phyloP scores from a whole-genome alignment of 2,329 filamentous ascomycete genomes.

The Verticillium zaregamsianum region DNA sequence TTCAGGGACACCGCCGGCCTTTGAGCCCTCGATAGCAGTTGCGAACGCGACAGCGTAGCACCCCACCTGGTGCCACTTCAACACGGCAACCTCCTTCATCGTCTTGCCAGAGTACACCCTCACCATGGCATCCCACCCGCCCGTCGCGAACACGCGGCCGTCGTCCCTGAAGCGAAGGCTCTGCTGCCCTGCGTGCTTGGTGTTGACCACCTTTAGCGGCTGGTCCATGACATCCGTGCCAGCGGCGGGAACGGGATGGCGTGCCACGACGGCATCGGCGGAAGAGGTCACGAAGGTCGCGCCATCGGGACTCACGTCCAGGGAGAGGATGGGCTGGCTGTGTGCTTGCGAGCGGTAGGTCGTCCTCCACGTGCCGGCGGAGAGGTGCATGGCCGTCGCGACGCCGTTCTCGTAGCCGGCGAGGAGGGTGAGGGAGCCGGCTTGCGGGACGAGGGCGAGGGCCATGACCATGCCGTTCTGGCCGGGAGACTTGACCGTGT shows the following conservation, averaged over 20 bases:
- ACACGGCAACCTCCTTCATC: conserved; percentile 81
- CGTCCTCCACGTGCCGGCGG: conserved; percentile 37
- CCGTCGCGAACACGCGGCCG: conserved; percentile 79
- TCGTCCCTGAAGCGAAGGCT: conserved; percentile 73
- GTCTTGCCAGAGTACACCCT: conserved; percentile 78
- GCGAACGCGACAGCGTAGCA: conserved; percentile 80
- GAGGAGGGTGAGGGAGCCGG: conserved; percentile 54
- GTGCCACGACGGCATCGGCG: conserved; percentile 74
- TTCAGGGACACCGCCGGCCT: neutral
- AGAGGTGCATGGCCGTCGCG: conserved; percentile 59
- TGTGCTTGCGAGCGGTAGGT: conserved; percentile 67
- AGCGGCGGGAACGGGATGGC: conserved; percentile 59
- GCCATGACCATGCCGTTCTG: conserved; percentile 87
- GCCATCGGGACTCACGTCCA: conserved; percentile 48
- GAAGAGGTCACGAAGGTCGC: conserved; percentile 72
- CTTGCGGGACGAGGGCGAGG: conserved; percentile 54
- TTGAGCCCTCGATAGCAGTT: neutral
- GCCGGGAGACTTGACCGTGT: conserved; percentile 45
- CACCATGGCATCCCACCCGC: conserved; percentile 83
- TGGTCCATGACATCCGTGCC: conserved; percentile 21
- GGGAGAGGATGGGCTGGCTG: conserved; percentile 75
- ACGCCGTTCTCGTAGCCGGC: conserved; percentile 85
- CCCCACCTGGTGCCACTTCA: conserved; percentile 91
- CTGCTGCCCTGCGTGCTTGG: conserved; percentile 89
- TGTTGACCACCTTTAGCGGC: conserved; percentile 62